phyloP scores from a whole-genome alignment of 202 grass and related monocot genomes.

The Panicum virgatum region DNA sequence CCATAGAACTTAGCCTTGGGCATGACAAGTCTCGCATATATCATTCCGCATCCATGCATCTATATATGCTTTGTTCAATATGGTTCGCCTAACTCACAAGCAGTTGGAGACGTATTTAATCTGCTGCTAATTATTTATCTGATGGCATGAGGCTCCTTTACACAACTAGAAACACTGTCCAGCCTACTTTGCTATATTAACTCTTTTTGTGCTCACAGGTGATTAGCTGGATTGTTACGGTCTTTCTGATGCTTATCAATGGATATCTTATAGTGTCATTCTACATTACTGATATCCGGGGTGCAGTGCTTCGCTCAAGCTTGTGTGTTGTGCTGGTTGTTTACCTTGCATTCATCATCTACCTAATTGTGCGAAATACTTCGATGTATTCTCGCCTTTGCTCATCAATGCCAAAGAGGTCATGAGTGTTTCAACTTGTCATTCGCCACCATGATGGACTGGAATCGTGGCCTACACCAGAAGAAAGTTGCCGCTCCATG shows the following conservation, averaged over 20 bases:
- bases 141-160: not conserved
- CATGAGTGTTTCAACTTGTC: conserved; percentile 36
- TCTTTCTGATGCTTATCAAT: conserved; percentile 92
- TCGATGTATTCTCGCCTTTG: conserved; percentile 52
- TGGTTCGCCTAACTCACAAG: not conserved
- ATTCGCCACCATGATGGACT: conserved; percentile 10
- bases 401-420: conserved; percentile 48
- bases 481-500: conserved; percentile 18
- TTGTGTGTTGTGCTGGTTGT: conserved; percentile 50
- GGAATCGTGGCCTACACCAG: conserved; percentile 10
- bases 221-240: conserved; percentile 76
- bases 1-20: not conserved
- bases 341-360: conserved; percentile 77
- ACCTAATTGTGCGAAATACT: conserved; percentile 66
- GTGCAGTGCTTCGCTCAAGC: conserved; percentile 67
- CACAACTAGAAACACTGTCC: not conserved
- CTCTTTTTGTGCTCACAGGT: conserved; percentile 49
- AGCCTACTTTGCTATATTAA: conserved; percentile 22
- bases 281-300: conserved; percentile 67
- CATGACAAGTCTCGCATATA: not conserved
- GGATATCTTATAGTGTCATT: conserved; percentile 91
- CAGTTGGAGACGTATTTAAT: not conserved
- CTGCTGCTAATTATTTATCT: conserved; percentile 12
- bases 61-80: not conserved
- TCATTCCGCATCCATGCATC: not conserved